Percentiles rank a stretch among this genome's conserved stretches.
Conservation (phyloP, 441 rosid genomes). For the Erysimum cheiri region DNA sequence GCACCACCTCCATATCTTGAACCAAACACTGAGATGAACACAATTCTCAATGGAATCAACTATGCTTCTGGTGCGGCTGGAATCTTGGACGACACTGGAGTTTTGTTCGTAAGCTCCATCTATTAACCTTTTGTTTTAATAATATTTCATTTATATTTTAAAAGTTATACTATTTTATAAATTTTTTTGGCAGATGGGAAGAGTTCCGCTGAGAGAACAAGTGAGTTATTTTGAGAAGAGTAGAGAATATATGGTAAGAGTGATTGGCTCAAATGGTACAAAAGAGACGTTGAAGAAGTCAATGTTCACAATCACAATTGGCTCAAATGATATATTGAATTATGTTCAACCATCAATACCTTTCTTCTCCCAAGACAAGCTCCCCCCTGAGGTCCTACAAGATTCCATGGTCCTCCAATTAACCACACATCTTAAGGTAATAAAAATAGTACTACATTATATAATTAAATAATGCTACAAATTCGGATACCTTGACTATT, state of each 20-base stretch:
- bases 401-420: constrained; percentile 57
- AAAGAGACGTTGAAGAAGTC: constrained; percentile 51
- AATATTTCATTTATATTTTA: no score
- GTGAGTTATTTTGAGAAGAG: constrained; percentile 54
- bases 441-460: neutral
- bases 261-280: constrained; percentile 53
- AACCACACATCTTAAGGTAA: constrained; percentile 60
- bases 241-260: constrained; percentile 47
- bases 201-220: constrained; percentile 57
- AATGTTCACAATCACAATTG: constrained; percentile 56
- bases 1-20: constrained; percentile 62
- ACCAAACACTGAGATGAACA: constrained; percentile 49
- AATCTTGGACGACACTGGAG: constrained; percentile 59
- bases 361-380: constrained; percentile 46
- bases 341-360: constrained; percentile 60
- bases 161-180: no score
- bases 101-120: constrained; percentile 51
- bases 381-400: constrained; percentile 47
- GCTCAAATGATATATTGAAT: constrained; percentile 62
- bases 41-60: constrained; percentile 54
- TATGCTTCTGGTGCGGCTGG: constrained; percentile 73
- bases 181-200: constrained; percentile 50
- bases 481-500: neutral
- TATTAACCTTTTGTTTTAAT: neutral
- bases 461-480: neutral